Percentiles rank a stretch among this genome's conserved stretches.
These are phyloP conservation scores for Pleurotus giganteus DNA, from an alignment of 768 basidiomycete genomes.

Conservation along the genomic window DNA sequence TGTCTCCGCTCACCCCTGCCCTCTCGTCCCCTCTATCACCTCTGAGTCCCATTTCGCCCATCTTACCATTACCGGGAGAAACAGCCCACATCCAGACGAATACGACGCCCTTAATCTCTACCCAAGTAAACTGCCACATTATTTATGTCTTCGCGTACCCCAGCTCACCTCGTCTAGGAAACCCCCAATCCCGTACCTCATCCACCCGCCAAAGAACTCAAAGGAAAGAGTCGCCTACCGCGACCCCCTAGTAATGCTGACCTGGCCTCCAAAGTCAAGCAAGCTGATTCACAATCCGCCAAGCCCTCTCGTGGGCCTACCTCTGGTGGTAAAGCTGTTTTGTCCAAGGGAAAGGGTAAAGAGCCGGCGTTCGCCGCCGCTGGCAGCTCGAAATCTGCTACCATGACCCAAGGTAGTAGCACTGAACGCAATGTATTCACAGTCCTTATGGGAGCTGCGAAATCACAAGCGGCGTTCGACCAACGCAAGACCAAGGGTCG, in stretches of 20 bases:
- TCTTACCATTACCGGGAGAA: neutral
- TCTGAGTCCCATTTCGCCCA: neutral
- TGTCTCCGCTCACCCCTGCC: slow-evolving; percentile 1
- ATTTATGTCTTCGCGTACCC: neutral
- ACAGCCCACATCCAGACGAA: neutral
- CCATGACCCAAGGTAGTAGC: neutral
- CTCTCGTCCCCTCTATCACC: neutral
- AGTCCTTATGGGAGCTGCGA: slow-evolving; percentile 5
- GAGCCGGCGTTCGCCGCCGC: neutral
- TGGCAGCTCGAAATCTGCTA: neutral
- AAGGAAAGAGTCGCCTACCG: slow-evolving; percentile 6
- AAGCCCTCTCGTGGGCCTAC: neutral
- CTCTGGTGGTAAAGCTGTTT: neutral
- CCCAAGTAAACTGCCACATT: neutral
- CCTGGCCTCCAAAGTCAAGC: neutral
- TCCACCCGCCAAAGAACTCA: neutral
- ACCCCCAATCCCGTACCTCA: neutral
- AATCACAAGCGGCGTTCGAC: slow-evolving; percentile 8
- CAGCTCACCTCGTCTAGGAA: neutral
- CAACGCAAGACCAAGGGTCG: slow-evolving; percentile 3
- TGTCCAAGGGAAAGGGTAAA: neutral
- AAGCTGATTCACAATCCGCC: neutral
- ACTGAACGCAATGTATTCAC: slow-evolving; percentile 3
- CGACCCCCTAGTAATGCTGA: slow-evolving; percentile 5
- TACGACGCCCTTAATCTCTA: too few species aligned